Evolutionary conservation across 2,329 filamentous ascomycete genomes (phyloP).

Genomic region (Colletotrichum aenigma): DNA sequence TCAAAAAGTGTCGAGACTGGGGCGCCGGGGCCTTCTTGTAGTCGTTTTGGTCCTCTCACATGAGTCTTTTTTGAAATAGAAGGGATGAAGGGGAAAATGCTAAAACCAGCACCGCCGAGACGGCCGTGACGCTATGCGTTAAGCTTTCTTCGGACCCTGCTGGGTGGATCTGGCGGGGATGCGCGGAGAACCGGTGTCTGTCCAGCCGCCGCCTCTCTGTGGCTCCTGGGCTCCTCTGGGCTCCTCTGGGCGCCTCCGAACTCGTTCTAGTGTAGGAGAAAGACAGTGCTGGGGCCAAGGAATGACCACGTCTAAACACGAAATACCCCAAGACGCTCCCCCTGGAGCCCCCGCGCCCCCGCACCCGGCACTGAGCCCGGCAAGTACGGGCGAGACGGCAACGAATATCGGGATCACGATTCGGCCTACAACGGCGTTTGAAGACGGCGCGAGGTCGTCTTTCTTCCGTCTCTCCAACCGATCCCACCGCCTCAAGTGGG

Average conservation of each 20-base stretch:
- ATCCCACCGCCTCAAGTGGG: neutral
- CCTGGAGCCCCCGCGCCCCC: neutral
- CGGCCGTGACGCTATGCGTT: neutral
- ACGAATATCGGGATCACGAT: neutral
- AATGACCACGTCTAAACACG: neutral
- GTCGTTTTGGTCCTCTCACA: neutral
- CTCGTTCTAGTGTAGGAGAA: neutral
- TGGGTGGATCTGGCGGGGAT: slow-evolving; percentile 9
- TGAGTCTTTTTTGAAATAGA: neutral
- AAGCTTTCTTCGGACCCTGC: neutral
- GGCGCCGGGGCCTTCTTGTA: neutral
- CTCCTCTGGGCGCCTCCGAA: neutral
- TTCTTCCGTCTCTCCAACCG: neutral
- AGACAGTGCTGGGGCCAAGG: neutral
- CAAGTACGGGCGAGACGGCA: slow-evolving; percentile 7
- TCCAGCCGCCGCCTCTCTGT: neutral
- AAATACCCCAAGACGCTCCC: neutral
- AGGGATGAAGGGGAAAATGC: neutral
- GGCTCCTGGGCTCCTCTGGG: too few relatives aligned
- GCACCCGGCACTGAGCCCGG: slow-evolving; percentile 9
- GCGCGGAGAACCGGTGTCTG: neutral
- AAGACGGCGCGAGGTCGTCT: neutral
- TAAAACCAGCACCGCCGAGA: neutral
- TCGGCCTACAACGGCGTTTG: neutral
- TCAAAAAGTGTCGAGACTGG: neutral